Evolutionary conservation across 495 filamentous ascomycete species (phyloP).

Genomic region (Hyaloscypha bicolor): DNA sequence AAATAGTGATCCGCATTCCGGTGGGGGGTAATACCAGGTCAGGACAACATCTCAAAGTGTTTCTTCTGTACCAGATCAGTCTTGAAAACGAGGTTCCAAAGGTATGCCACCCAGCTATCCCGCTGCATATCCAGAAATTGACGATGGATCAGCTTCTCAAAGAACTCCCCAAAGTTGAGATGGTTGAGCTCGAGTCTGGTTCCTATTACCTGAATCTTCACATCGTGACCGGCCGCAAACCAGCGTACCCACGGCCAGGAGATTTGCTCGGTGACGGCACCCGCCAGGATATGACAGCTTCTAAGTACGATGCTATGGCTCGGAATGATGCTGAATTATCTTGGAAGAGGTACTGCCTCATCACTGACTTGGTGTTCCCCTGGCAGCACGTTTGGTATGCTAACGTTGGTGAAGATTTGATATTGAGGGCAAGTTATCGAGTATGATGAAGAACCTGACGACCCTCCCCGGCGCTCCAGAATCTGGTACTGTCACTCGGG

Average conservation of each 20-base stretch:
- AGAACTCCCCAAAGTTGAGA: conserved; percentile 24
- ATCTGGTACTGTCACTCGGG: background rate
- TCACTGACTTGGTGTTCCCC: background rate
- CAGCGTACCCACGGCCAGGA: conserved; percentile 24
- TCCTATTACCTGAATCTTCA: conserved; percentile 31
- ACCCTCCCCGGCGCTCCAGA: conserved; percentile 13
- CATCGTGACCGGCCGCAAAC: conserved; percentile 33
- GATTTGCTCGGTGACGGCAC: conserved; percentile 30
- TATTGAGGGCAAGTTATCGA: conserved; percentile 17
- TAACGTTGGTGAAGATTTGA: conserved; percentile 18
- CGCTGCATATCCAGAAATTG: background rate
- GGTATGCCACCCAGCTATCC: conserved; percentile 12
- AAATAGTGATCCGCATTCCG: conserved; percentile 28
- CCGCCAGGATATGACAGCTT: conserved; percentile 31
- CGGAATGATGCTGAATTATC: conserved; percentile 16
- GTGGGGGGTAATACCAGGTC: conserved; percentile 24
- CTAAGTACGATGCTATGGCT: conserved; percentile 34
- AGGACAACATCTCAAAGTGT: conserved; percentile 27
- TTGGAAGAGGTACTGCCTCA: conserved; percentile 24
- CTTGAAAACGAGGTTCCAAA: conserved; percentile 29
- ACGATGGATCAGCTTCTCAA: conserved; percentile 19
- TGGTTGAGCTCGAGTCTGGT: conserved; percentile 22
- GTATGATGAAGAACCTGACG: conserved; percentile 15
- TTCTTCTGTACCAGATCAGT: conserved; percentile 21
- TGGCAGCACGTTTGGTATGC: background rate